These are phyloP conservation scores for Ophiostoma ips DNA, from an alignment of 2,329 filamentous ascomycete genomes.

Conservation along the genomic window DNA sequence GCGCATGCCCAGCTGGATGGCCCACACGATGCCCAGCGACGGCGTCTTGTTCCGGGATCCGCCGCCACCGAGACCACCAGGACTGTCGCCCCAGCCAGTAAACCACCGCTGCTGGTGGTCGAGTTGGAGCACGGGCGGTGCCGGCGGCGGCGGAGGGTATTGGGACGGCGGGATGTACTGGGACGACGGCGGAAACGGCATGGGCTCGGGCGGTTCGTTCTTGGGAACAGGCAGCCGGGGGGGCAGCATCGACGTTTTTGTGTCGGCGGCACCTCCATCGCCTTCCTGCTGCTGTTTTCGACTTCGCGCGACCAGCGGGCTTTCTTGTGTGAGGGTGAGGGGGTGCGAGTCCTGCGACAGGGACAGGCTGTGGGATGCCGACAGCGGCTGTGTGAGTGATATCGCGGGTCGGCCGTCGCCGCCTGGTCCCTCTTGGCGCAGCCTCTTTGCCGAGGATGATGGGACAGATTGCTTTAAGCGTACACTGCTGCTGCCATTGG, in stretches of 20 bases:
- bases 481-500: neutral
- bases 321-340: slow-evolving; percentile 25
- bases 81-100: slow-evolving; percentile 82
- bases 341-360: too few relatives aligned
- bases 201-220: neutral
- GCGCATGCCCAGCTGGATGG: slow-evolving; percentile 72
- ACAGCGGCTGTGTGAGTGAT: neutral
- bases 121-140: slow-evolving; percentile 48
- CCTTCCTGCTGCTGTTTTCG: slow-evolving; percentile 8
- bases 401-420: neutral
- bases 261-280: neutral
- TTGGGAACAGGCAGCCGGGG: neutral
- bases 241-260: neutral
- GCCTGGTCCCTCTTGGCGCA: slow-evolving; percentile 1
- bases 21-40: slow-evolving; percentile 77
- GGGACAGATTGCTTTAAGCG: slow-evolving; percentile 2
- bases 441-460: slow-evolving; percentile 11
- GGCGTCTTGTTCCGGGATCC: slow-evolving; percentile 57
- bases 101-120: slow-evolving; percentile 92
- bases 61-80: slow-evolving; percentile 18
- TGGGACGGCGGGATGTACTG: slow-evolving; percentile 15
- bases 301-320: slow-evolving; percentile 35
- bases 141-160: slow-evolving; percentile 13
- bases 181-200: slow-evolving; percentile 1
- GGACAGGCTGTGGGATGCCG: neutral